phyloP scores from a whole-genome alignment of 2,329 filamentous ascomycete genomes.

The Fusarium nelsonii region DNA sequence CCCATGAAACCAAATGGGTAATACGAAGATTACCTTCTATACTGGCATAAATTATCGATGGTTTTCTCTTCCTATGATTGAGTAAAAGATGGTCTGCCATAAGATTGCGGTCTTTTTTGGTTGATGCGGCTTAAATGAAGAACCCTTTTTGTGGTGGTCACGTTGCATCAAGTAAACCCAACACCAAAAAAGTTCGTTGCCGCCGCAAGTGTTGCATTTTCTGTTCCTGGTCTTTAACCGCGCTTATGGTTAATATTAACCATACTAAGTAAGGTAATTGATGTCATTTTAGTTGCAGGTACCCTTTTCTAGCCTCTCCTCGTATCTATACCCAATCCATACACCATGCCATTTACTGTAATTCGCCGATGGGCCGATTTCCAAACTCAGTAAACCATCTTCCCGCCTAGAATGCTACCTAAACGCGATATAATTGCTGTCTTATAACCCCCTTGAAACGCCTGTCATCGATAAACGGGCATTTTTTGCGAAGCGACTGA shows the following conservation, averaged over 20 bases:
- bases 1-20: too few species aligned
- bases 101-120: not conserved
- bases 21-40: too few species aligned
- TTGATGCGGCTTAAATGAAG: not conserved
- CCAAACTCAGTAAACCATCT: constrained; percentile 1
- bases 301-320: not conserved
- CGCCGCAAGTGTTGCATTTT: not conserved
- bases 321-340: not conserved
- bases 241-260: constrained; percentile 8
- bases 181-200: not conserved
- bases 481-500: not conserved
- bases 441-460: constrained; percentile 4
- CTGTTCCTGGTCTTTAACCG: not conserved
- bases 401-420: not conserved
- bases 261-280: not conserved
- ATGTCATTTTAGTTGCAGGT: not conserved
- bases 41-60: too few species aligned
- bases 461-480: not conserved
- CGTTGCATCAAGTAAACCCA: not conserved
- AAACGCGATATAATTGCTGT: not conserved
- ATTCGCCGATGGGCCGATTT: constrained; percentile 6
- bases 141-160: not conserved
- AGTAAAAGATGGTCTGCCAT: not conserved
- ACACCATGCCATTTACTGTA: not conserved
- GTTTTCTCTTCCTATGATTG: not conserved